Conservation (phyloP, 1,284 basidiomycete species). For the Mrakiaceae sp. region DNA sequence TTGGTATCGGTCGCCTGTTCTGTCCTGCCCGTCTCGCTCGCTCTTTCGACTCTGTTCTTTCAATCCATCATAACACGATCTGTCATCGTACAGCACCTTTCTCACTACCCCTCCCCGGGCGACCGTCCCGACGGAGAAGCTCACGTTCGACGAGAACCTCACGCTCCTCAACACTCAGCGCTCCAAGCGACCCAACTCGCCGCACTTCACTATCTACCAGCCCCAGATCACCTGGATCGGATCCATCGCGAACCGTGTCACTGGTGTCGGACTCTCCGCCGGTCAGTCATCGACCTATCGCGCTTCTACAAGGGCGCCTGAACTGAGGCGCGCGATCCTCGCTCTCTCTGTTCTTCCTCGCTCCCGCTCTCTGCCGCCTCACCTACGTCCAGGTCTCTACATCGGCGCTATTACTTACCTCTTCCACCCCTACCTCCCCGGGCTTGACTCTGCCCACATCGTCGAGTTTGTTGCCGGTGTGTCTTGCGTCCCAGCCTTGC, state of each 20-base stretch:
- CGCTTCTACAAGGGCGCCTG: too few relatives aligned
- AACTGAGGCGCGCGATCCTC: too few relatives aligned
- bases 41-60: neutral
- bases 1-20: neutral
- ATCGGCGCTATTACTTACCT: conserved; percentile 81
- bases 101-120: conserved; percentile 13
- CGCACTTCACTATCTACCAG: conserved; percentile 94
- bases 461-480: conserved; percentile 52
- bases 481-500: conserved; percentile 1
- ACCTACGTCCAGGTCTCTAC: conserved; percentile 56
- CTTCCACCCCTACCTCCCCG: conserved; percentile 54
- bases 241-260: conserved; percentile 76
- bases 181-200: conserved; percentile 69
- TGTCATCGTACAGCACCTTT: conserved; percentile 6
- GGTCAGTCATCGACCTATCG: conserved; percentile 42
- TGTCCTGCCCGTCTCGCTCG: neutral
- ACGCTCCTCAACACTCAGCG: conserved; percentile 73
- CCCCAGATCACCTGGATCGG: conserved; percentile 82
- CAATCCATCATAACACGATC: too few relatives aligned
- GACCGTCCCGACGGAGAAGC: conserved; percentile 15
- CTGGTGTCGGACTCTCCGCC: conserved; percentile 65
- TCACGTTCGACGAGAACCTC: conserved; percentile 27
- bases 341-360: neutral
- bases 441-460: conserved; percentile 58
- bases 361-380: neutral